Base-by-base conservation (phyloP, 371 early-diverging fungal species). In the Furculomyces boomerangus region DNA sequence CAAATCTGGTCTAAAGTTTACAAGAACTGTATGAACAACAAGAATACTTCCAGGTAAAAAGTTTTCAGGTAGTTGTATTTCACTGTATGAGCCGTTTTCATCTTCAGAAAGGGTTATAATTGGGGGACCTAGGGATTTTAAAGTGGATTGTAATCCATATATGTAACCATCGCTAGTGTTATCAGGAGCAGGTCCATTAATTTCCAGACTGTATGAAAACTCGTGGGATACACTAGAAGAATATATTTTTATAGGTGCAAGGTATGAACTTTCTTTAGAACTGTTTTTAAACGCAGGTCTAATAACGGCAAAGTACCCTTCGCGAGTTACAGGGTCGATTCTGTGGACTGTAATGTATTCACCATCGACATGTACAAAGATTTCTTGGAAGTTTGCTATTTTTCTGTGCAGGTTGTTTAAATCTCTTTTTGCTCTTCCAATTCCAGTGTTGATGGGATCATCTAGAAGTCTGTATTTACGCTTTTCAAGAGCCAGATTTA, bases 361-460 rank as follows among this genome's bases (percentile, higher is more conserved):
- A 56, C 81, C 78, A 61, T 94, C 92, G 50, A 92, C 92, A 65
- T 93, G 87, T 14, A 97, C 94, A 68, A 92, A 87, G 13, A 90
- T 82, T 60, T 95, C 95, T 26, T 71, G 76, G 62, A 76, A 93
- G 25, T 79, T 60, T 0, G 88, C 83, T 78, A 95, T 78, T 47
- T 84, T 75, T 8, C 68, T 56, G 63, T 95, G 98, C 20, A 93
- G 67, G 14, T 63, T 57, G 56, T 85, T 75, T 35, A 97, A 64
- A 26, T 70, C 66, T 1, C 79, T 72, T 68, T 91, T 94, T 31
- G 87, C 77, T 64, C 69, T 68, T 22, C 76, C 68, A 48, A 86
- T 73, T 5, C 88, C 88, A 0, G 74, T 67, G 2, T 59, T 56
- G 45, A 71, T 61, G 1, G 76, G 63, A 18, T 77, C 71, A 0